Evolutionary conservation across 306 rosid species (phyloP), one percentile per base, ranked within the genome.

Genomic region (Dalbergia cochinchinensis): DNA sequence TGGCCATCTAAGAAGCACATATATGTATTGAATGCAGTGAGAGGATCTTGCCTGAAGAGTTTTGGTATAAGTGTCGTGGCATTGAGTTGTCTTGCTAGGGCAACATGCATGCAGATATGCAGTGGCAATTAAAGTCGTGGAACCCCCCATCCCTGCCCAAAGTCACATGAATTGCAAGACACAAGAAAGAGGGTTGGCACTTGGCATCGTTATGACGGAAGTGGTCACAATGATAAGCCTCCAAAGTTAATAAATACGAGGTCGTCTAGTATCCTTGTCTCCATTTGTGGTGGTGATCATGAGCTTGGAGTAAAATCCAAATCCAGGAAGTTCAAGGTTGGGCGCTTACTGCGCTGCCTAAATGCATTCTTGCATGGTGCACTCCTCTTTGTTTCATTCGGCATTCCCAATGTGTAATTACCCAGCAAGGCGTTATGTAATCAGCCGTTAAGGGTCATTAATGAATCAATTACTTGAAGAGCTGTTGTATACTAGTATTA

Each of bases 91-190:
- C 4, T 58, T 61, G 51, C 10, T 33, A 34, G 73, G 34, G 48
- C 14, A 35, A 45, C 16, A 63, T 16, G 61, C 11, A 66, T 35
- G 54, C 12, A 14, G 8, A 8, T 53, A 8, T 53, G 58, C 63
- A 72, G 74, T 41, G 39, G 76, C 45, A 78, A 85, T 85, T 73
- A 82, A 81, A 78, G 75, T 55, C 12, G 86, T 78, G 81, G 81
- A 81, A 81, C 80, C 79, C 75, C 69, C 69, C 22, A 7, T n/a
- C 10, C 41, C 78, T 55, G 48, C 11, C 7, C 31, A 47, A 53
- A 61, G 82, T 85, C 86, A 85, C 88, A 70, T 85, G 88, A 79
- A 74, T 53, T 60, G 26, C 68, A 61, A 74, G 87, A 60, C 61
- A 71, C 42, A 54, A 35, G 79, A 80, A 72, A 73, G 64, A 73